Percentiles rank a stretch among this genome's conserved stretches.
These are phyloP conservation scores for Malassezia caprae DNA, from an alignment of 1,284 basidiomycete genomes.

Conservation along the genomic window DNA sequence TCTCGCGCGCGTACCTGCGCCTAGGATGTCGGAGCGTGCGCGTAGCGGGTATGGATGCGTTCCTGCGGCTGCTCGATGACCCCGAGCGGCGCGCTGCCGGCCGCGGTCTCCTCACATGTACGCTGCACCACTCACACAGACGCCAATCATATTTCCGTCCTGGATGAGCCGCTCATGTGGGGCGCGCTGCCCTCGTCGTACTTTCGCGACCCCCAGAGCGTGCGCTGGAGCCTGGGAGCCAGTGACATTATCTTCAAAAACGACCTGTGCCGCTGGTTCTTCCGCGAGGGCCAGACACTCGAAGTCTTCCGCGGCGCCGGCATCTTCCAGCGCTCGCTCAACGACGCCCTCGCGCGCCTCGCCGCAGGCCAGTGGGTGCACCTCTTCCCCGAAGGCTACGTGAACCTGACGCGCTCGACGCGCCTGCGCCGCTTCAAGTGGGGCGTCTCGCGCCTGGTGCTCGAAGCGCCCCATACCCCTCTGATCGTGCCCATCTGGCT, in stretches of 20 bases:
- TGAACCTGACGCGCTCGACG: constrained; percentile 59
- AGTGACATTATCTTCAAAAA: constrained; percentile 94
- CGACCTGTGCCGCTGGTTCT: constrained; percentile 59
- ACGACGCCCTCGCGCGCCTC: constrained; percentile 67
- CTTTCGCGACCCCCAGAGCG: constrained; percentile 50
- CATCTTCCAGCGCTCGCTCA: constrained; percentile 77
- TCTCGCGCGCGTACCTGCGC: constrained; percentile 25
- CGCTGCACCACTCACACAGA: constrained; percentile 14
- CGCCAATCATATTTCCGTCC: constrained; percentile 43
- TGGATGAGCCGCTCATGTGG: constrained; percentile 42
- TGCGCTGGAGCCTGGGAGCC: constrained; percentile 76
- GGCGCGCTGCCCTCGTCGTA: constrained; percentile 24
- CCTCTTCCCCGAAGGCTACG: constrained; percentile 83
- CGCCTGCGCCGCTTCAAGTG: constrained; percentile 79
- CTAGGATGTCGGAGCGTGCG: constrained; percentile 31
- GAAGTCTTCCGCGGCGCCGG: constrained; percentile 84
- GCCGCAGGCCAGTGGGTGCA: constrained; percentile 83
- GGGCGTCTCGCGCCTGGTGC: constrained; percentile 65
- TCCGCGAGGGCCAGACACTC: constrained; percentile 78
- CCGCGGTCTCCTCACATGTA: constrained; percentile 35
- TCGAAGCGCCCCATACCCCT: constrained; percentile 51
- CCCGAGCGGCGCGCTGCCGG: constrained; percentile 17
- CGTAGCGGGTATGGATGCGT: constrained; percentile 30
- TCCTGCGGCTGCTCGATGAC: constrained; percentile 26
- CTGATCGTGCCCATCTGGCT: constrained; percentile 91